Evolutionary conservation across 1,139 yeast genomes (phyloP).

Genomic region (Blastobotrys ciferrii): DNA sequence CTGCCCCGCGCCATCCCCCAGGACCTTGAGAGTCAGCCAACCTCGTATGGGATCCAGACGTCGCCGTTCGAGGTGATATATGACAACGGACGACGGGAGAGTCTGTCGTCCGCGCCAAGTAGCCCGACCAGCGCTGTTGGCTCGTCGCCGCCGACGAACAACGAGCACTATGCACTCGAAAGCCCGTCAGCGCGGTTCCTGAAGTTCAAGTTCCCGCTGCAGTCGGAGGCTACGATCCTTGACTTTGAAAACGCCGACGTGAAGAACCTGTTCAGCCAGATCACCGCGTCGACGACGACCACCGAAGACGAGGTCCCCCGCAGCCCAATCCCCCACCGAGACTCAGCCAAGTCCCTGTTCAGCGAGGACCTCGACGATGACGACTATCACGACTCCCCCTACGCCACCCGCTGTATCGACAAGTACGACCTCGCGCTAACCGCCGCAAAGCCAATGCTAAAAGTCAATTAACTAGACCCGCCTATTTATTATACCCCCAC

Average conservation of each 20-base stretch:
- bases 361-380: slow-evolving; percentile 12
- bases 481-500: neutral
- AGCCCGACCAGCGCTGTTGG: neutral
- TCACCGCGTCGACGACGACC: neutral
- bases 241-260: neutral
- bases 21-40: neutral
- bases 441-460: neutral
- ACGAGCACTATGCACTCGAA: neutral
- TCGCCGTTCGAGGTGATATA: slow-evolving; percentile 10
- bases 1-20: neutral
- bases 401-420: neutral
- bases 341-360: slow-evolving; percentile 8
- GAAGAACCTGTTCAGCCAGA: neutral
- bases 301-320: neutral
- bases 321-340: neutral
- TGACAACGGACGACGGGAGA: slow-evolving; percentile 3
- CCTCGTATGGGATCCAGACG: neutral
- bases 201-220: slow-evolving; percentile 2
- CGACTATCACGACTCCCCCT: slow-evolving; percentile 4
- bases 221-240: neutral
- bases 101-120: neutral
- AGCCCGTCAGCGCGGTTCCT: slow-evolving; percentile 1
- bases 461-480: neutral
- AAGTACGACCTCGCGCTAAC: slow-evolving; percentile 7
- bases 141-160: neutral